Base-by-base conservation (phyloP, 352 stramenopile genomes). In the Phytophthora pluvialis region DNA sequence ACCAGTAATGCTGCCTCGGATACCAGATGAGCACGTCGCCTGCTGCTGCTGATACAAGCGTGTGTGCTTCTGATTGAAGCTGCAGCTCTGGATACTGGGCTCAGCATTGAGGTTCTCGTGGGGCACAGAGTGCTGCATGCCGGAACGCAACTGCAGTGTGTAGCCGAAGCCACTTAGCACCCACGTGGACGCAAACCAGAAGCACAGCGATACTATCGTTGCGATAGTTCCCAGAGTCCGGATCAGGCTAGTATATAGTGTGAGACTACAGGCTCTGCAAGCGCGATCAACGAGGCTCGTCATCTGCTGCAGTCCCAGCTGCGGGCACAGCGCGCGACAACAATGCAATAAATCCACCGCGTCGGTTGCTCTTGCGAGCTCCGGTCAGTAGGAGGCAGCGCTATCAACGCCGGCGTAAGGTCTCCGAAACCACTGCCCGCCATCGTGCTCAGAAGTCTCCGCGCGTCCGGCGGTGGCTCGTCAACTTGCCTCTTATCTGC, bases 271-370 rank as follows among this genome's bases (percentile, higher is more conserved):
- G 21, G 42, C 54, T 38, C 47, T n/a, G 46, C 18, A 43, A 62
- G 38, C 5, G 36, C 57, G 28, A 64, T 51, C 25, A 21, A 64
- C 57, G 43, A 46, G 13, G 25, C 45, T 56, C 11, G 11, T 55
- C 8, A 36, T 36, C 28, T 58, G 57, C 46, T 21, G 16, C 35
- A 59, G 38, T 33, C 16, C 40, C 63, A 67, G 56, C 49, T 62
- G 42, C 35, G 12, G 40, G 8, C 18, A 33, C 52, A 46, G 29
- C 42, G 39, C 36, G 28, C 43, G 59, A 61, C 59, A 62, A 47
- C 21, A 61, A 57, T 15, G 21, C 52, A 53, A 45, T 36, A 69
- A 69, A 46, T 51, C 50, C 48, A 54, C 28, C 16, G 9, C 50
- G 9, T 21, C 28, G 11, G 47, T 60, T 66, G 54, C 25, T 12